Evolutionary conservation across 2,329 filamentous ascomycete genomes (phyloP), one percentile per base, ranked within the genome.

Genomic region (Xylariales sp.): DNA sequence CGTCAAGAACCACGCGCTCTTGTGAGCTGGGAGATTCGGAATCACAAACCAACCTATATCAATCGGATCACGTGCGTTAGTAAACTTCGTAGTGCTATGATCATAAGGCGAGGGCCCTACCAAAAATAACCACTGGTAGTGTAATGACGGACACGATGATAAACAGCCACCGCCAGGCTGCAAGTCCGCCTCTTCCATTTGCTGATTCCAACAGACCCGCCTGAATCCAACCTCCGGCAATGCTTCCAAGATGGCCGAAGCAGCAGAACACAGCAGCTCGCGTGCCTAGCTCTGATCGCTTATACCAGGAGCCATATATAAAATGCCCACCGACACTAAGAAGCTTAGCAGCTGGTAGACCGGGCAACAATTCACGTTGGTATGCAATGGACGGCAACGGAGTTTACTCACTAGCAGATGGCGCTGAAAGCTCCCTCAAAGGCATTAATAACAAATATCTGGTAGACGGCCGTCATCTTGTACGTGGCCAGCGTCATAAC

Each of bases 81-180:
- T n/a, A n/a, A n/a, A n/a, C n/a, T n/a, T n/a, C n/a, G 10, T 10
- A n/a, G 12, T 25, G 23, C 8, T 25, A n/a, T 8, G 23, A 8
- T 8, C 23, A 8, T 8, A n/a, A 25, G n/a, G 23, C n/a, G 14
- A 16, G 28, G 12, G 18, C 38, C 48, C 33, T 33, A 62, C 63
- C 63, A 38, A 66, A 65, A 6, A 77, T 42, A 0, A 72, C 70
- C 12, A 79, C 68, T 0, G 70, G 73, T 4, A 79, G 59, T 2
- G 71, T 76, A 49, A 78, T 77, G 16, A 76, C 60, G 1, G 72
- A 73, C 42, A 78, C 75, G 14, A 81, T 74, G 8, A 80, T 69
- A 36, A 79, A 80, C 0, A 78, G 55, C 73, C 67, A 72, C 15
- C 47, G 40, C 29, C 28, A 29, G n/a, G 16, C 34, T 23, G 29